These are phyloP conservation scores for Rhodotorula sp. DNA, from an alignment of 1,284 basidiomycete species.

Conservation along the genomic window DNA sequence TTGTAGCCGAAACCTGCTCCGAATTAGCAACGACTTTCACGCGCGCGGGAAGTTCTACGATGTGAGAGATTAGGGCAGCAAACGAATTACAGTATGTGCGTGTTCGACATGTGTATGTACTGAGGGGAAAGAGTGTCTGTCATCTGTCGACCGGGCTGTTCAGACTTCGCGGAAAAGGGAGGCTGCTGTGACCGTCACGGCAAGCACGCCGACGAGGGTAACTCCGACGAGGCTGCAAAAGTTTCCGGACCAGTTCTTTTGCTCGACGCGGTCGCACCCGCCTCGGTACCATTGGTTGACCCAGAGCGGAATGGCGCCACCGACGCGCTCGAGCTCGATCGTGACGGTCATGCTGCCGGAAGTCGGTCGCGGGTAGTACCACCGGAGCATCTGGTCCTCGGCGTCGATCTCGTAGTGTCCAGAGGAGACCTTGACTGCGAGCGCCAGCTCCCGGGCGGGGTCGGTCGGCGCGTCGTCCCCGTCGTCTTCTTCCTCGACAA, in stretches of 20 bases:
- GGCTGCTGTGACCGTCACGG: neutral
- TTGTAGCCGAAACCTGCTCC: neutral
- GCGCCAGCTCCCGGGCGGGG: constrained; percentile 44
- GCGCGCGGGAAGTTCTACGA: neutral
- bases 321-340: constrained; percentile 31
- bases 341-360: constrained; percentile 45
- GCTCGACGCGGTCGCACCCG: constrained; percentile 9
- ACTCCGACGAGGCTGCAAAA: constrained; percentile 6
- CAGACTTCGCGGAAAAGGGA: neutral
- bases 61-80: neutral
- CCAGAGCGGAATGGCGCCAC: constrained; percentile 40
- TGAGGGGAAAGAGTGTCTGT: neutral
- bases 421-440: constrained; percentile 61
- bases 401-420: constrained; percentile 70
- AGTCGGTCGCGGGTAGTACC: constrained; percentile 76
- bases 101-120: neutral
- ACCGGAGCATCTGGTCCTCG: constrained; percentile 60
- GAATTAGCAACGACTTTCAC: neutral
- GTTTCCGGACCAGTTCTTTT: constrained; percentile 2
- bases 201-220: constrained; percentile 5
- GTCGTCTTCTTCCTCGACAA: constrained; percentile 1
- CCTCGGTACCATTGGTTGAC: constrained; percentile 33
- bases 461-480: neutral
- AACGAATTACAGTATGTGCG: no score
- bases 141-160: neutral